Base-by-base conservation (phyloP, 768 basidiomycete genomes). In the Sistotremastrum niveocremeum region DNA sequence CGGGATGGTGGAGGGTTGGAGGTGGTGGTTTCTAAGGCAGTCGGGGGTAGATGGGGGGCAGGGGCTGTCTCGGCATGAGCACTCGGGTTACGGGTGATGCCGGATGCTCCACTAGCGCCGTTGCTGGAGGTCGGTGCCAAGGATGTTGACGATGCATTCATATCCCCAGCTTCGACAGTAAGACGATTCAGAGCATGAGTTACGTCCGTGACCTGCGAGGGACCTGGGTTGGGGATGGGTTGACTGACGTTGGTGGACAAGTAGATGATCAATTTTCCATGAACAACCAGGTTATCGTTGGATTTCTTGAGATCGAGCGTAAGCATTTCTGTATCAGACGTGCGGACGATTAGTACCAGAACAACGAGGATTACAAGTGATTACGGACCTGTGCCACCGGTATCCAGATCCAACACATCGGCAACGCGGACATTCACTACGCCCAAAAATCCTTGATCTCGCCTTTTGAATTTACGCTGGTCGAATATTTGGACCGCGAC, bases 401-500 rank as follows among this genome's bases (percentile, higher is more conserved):
- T 64, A 50, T 94, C 89, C 47, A 98, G 71, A 63, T 98, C 95
- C 39, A 97, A 68, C 28, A 84, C 83, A 63, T 91, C 86, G 60
- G 81, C 77, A 50, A 98, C 88, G 54, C 83, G 76, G 52, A 98
- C 75, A 60, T 99, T 99, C 55, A 98, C 93, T 9, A 98, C 94
- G 34, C 95, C 95, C 45, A 99, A 70, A 64, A 99, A 99, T 2
- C 95, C 95, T 61, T 98, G 95, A 61, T 99, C 95, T 57, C 84
- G 81, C 65, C 86, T 76, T 73, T 99, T 99, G 71, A 98, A 98
- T 66, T 99, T 99, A 63, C 90, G 81, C 65, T 98, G 94, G 66
- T 99, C 95, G 55, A 98, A 98, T 56, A 98, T 95, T 66, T 99
- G 95, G 1, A 98, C 93, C 4, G 90, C 89, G 48, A 99, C 77